Evolutionary conservation across 768 basidiomycete species (phyloP).

Genomic region (Basidioascus undulatus): DNA sequence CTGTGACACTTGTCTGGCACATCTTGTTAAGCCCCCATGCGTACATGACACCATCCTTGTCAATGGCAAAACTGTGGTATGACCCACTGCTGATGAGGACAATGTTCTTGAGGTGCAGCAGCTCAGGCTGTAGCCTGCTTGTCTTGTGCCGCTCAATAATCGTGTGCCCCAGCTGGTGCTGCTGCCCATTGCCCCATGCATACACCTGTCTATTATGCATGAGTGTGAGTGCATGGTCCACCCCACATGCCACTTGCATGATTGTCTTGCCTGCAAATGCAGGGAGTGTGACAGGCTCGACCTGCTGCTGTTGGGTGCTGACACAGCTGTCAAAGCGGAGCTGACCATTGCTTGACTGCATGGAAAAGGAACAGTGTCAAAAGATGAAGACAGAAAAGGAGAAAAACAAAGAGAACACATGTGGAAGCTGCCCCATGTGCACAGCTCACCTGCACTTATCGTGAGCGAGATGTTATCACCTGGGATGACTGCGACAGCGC

Average conservation of each 20-base stretch:
- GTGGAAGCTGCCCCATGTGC: slow-evolving; percentile 75
- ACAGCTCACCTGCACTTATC: slow-evolving; percentile 47
- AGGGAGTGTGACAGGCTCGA: slow-evolving; percentile 24
- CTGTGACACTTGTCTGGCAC: slow-evolving; percentile 34
- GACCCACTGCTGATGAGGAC: slow-evolving; percentile 53
- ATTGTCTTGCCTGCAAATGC: slow-evolving; percentile 25
- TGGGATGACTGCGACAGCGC: slow-evolving; percentile 54
- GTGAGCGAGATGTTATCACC: slow-evolving; percentile 79
- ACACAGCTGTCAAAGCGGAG: slow-evolving; percentile 43
- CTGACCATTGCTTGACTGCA: slow-evolving; percentile 36
- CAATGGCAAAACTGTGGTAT: slow-evolving; percentile 75
- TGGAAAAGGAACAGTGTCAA: too few relatives aligned
- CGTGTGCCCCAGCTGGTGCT: slow-evolving; percentile 73
- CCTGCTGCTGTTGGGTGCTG: slow-evolving; percentile 39
- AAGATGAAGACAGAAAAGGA: neutral
- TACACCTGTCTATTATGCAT: slow-evolving; percentile 71
- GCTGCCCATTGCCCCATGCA: slow-evolving; percentile 74
- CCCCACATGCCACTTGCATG: slow-evolving; percentile 50
- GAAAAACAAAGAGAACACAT: slow-evolving; percentile 22
- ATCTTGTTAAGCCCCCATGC: slow-evolving; percentile 87
- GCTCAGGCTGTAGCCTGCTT: slow-evolving; percentile 70
- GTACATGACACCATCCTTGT: slow-evolving; percentile 59
- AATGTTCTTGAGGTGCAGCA: slow-evolving; percentile 50
- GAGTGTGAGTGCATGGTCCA: slow-evolving; percentile 70
- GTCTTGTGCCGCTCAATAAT: slow-evolving; percentile 69